Percentiles rank a stretch among this genome's conserved stretches.
Evolutionary conservation across 2,329 filamentous ascomycete species (phyloP).

Genomic region (Stenocarpella maydis): DNA sequence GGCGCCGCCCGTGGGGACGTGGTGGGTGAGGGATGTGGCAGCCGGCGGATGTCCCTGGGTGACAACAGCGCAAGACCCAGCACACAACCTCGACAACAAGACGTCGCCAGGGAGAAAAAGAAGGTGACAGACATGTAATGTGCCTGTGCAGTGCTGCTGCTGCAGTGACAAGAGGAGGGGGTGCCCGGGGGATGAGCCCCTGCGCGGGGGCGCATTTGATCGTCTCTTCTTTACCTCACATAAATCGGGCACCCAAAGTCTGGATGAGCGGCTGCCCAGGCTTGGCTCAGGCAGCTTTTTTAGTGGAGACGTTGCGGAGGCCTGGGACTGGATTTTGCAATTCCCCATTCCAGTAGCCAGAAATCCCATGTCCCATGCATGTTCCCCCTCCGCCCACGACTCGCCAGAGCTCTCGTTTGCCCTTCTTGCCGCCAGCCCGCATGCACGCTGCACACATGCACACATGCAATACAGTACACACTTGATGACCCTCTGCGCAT

Average conservation of each 20-base stretch:
- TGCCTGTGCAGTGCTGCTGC: no score
- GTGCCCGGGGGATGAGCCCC: no score
- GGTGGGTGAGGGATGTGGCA: background rate
- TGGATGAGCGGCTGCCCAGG: slow-evolving; percentile 1
- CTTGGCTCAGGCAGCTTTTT: slow-evolving; percentile 16
- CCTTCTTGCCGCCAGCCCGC: background rate
- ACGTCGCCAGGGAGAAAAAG: no score
- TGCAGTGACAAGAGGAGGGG: no score
- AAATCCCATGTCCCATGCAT: slow-evolving; percentile 32
- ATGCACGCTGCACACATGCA: background rate
- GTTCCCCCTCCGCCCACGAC: background rate
- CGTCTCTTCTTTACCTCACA: slow-evolving; percentile 7
- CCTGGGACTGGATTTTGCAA: slow-evolving; percentile 34
- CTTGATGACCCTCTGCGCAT: background rate
- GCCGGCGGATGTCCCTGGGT: background rate
- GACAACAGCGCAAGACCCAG: no score
- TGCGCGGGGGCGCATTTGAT: no score
- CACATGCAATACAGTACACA: background rate
- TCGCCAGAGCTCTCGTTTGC: background rate
- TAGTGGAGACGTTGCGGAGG: slow-evolving; percentile 11
- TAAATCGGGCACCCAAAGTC: slow-evolving; percentile 3
- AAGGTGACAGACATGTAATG: no score
- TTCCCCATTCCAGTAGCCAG: slow-evolving; percentile 31
- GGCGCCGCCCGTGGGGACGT: background rate
- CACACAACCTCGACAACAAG: no score